A percentile compares a stretch with the other conserved stretches of the same genome.
phyloP scores from a whole-genome alignment of 495 filamentous ascomycete genomes.

The Trichoderma virens region DNA sequence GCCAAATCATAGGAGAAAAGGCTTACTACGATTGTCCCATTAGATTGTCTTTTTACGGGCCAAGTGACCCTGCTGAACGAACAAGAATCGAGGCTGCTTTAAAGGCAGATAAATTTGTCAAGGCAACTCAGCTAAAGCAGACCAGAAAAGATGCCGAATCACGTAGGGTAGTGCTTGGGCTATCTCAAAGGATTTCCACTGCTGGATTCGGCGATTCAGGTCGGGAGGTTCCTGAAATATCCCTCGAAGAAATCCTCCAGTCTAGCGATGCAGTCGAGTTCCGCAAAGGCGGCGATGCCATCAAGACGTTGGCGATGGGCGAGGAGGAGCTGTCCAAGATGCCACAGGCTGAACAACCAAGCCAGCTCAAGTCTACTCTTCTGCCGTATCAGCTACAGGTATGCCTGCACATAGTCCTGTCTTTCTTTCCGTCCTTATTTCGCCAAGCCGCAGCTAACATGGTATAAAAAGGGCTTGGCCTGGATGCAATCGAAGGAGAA shows the following conservation, averaged over 20 bases:
- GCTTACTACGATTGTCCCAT: slow-evolving; percentile 64
- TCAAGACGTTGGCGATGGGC: slow-evolving; percentile 59
- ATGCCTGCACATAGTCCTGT: slow-evolving; percentile 7
- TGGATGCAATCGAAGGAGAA: slow-evolving; percentile 78
- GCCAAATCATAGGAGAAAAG: slow-evolving; percentile 48
- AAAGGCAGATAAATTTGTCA: slow-evolving; percentile 50
- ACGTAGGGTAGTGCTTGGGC: slow-evolving; percentile 27
- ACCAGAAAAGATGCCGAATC: slow-evolving; percentile 45
- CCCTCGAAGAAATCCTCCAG: slow-evolving; percentile 55
- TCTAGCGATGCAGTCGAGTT: slow-evolving; percentile 55
- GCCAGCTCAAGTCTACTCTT: slow-evolving; percentile 52
- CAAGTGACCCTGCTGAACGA: slow-evolving; percentile 43
- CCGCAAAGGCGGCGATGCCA: slow-evolving; percentile 53
- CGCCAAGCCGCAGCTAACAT: slow-evolving; percentile 8
- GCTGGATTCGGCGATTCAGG: slow-evolving; percentile 22
- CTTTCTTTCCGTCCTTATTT: too few species aligned
- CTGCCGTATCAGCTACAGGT: slow-evolving; percentile 72
- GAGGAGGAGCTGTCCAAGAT: slow-evolving; percentile 65
- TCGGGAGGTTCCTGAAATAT: slow-evolving; percentile 25
- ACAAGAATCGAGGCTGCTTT: slow-evolving; percentile 51
- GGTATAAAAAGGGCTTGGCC: slow-evolving; percentile 53
- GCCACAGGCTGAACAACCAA: slow-evolving; percentile 65
- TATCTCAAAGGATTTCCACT: slow-evolving; percentile 24
- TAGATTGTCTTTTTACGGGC: slow-evolving; percentile 57
- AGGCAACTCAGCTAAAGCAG: slow-evolving; percentile 37